Conservation (phyloP, 2,329 filamentous ascomycete genomes). For the Knufia fluminis region DNA sequence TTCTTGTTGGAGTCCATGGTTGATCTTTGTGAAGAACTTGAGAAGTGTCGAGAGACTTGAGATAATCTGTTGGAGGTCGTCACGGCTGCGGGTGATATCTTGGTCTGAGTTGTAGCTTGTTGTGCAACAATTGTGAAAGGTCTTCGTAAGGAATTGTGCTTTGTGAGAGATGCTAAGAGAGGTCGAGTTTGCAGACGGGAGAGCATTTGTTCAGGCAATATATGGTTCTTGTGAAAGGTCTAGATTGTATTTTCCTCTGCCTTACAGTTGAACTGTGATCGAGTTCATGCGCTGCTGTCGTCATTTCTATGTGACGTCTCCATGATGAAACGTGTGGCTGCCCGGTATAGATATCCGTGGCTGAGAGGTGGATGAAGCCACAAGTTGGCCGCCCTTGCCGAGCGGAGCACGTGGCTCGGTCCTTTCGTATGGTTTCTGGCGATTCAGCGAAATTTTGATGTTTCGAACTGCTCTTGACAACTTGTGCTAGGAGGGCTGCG, state of each 20-base stretch:
- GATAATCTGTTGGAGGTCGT: conserved; percentile 9
- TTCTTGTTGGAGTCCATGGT: conserved; percentile 15
- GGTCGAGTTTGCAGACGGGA: background rate
- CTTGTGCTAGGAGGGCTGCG: no score
- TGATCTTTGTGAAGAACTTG: conserved; percentile 4
- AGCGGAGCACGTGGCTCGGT: background rate
- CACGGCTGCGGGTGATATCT: background rate
- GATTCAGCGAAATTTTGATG: no score
- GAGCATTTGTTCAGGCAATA: background rate
- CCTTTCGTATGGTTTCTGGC: background rate
- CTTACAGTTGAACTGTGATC: no score
- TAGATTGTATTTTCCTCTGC: no score
- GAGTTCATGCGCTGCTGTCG: background rate
- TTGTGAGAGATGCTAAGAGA: background rate
- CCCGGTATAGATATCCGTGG: background rate
- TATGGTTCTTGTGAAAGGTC: background rate
- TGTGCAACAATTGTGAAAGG: background rate
- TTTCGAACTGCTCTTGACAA: no score
- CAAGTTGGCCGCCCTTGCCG: background rate
- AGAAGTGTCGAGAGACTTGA: conserved; percentile 15
- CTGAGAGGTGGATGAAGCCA: background rate
- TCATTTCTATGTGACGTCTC: conserved; percentile 2
- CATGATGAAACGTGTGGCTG: conserved; percentile 3
- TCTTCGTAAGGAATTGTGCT: background rate
- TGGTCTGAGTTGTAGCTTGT: conserved; percentile 1